Evolutionary conservation across 495 filamentous ascomycete species (phyloP), one percentile per base, ranked within the genome.

Genomic region (Penicillium maclennaniae): DNA sequence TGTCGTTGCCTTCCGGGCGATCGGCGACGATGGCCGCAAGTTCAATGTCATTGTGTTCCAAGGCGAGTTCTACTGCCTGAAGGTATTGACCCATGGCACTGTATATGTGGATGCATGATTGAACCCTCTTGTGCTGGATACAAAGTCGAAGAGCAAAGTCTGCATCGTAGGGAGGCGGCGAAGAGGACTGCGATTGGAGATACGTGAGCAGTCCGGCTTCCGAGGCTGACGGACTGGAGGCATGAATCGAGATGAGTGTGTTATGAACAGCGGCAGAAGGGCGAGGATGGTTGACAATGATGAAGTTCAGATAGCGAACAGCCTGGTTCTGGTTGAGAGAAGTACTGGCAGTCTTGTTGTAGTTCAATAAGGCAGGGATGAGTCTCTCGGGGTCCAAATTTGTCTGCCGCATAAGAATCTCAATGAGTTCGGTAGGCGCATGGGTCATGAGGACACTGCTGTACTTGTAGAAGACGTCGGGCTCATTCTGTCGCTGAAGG

Each of bases 71-170:
- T 9, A 98, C 95, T 9, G 95, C 93, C 62, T 91, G 87, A 44
- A 87, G 78, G 65, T 95, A 96, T 64, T 95, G 88, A 2, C 87
- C 86, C 92, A 97, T 97, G 49, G 86, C 84, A 47, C 86, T 92
- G 79, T 97, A 97, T 52, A 97, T 96, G 69, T 96, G 90, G 9
- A 96, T 91, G 65, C 89, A 95, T 26, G 87, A 91, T 66, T 95
- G 88, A 6, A 97, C 87, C 51, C 95, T 87, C 59, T 89, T 81
- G 66, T 98, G 84, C 57, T 96, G 87, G 51, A 97, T 97, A 69
- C 93, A 98, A 21, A 97, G 81, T 16, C 93, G 86, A 20, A 98
- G 84, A 2, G 95, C 93, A 72, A 98, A 98, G 70, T 98, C 93
- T n/a, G 88, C 87, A 67, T 98, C 93, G 66, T 95, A 98, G 37